Conservation (phyloP, 768 basidiomycete genomes). For the Neoboletus brunneissimus region DNA sequence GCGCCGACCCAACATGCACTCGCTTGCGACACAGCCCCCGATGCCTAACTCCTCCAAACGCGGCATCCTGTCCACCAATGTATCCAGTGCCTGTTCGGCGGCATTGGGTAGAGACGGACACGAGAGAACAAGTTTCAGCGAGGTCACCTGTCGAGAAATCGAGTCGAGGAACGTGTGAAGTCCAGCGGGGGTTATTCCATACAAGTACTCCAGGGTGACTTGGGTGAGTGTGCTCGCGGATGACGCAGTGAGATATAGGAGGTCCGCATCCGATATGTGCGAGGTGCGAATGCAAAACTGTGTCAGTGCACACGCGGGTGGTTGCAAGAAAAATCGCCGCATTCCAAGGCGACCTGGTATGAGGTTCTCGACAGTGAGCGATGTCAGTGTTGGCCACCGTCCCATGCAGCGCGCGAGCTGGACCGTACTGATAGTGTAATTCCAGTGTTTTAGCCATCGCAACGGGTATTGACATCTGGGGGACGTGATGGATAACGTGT, state of each 20-base stretch:
- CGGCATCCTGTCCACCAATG: neutral
- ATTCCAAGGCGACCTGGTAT: too few relatives aligned
- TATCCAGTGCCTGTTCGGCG: neutral
- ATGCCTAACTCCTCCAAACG: neutral
- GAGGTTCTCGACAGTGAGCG: neutral
- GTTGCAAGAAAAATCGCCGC: too few relatives aligned
- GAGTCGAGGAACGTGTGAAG: neutral
- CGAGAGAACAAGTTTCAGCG: neutral
- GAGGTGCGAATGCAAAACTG: neutral
- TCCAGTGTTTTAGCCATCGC: too few relatives aligned
- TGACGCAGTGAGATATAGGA: neutral
- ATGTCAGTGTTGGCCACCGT: neutral
- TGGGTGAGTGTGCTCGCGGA: neutral
- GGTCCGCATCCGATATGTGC: neutral
- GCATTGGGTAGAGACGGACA: too few relatives aligned
- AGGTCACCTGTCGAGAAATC: neutral
- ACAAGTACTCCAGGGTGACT: neutral
- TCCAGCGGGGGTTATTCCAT: neutral
- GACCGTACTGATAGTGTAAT: neutral
- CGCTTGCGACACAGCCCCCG: neutral
- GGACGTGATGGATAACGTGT: neutral
- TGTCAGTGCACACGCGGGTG: neutral
- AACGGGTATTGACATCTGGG: too few relatives aligned
- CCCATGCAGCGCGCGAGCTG: neutral
- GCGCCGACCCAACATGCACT: neutral